Evolutionary conservation across 371 early-diverging fungal genomes (phyloP), one percentile per base, ranked within the genome.

Genomic region (Caulochytrium protostelioides): DNA sequence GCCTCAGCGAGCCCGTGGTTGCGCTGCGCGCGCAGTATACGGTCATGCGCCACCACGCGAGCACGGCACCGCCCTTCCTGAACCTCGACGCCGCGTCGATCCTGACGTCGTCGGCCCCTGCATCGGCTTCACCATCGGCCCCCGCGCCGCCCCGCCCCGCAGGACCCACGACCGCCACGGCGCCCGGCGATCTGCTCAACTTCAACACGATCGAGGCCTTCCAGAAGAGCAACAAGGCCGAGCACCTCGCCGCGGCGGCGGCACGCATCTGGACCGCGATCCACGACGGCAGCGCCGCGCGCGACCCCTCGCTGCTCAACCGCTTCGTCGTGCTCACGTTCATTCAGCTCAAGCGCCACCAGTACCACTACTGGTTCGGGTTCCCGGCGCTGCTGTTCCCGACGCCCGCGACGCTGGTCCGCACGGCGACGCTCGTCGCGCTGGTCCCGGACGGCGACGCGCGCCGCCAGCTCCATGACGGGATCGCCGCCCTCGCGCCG

Each of bases 161-260:
- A 17, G 4, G n/a, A 3, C 22, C 4, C 25, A 2, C 19, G 36
- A 1, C n/a, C 31, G 22, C 10, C 32, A n/a, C 50, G 9, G 54
- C 59, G 6, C 50, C 60, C 5, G 84, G 84, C 4, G 41, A 47
- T 1, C 37, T 83, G 22, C 53, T 62, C 38, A 89, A 87, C 54
- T 80, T 83, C 24, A 91, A 91, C 53, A 89, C 90, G 0, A 57
- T 89, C 2, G 85, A 86, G 41, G 85, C 82, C 25, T 91, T 87
- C 52, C 76, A 76, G 43, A 43, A 37, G 16, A 33, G 70, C 25
- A 81, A 90, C 56, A 86, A 80, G 50, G 52, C 60, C 23, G 60
- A 52, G n/a, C 5, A 24, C 5, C 27, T 35, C 35, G 8, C 26
- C 35, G 22, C 35, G 7, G 23, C 7, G 15, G 8, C 6, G 16